These are phyloP conservation scores for Kodamaea hsintzibuensis DNA, from an alignment of 805 yeast genomes.

Conservation along the genomic window DNA sequence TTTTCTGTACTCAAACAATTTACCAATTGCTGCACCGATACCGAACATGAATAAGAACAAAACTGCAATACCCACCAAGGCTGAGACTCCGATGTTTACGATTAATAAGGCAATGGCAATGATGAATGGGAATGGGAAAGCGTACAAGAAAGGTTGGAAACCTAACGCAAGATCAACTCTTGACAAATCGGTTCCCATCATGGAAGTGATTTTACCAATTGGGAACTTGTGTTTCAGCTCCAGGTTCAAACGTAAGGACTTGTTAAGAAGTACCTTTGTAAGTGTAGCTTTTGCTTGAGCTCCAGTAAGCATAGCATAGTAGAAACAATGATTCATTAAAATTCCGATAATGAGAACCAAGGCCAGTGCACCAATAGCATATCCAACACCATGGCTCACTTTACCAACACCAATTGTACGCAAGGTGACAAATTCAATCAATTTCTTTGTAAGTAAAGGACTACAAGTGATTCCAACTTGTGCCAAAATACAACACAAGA, in stretches of 20 bases:
- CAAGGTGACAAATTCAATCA: slow-evolving; percentile 35
- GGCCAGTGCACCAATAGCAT: slow-evolving; percentile 37
- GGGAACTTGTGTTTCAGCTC: slow-evolving; percentile 24
- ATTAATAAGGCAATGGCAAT: slow-evolving; percentile 26
- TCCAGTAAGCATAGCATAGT: slow-evolving; percentile 26
- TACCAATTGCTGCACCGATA: slow-evolving; percentile 50
- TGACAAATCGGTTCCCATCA: slow-evolving; percentile 30
- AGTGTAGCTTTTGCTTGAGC: slow-evolving; percentile 28
- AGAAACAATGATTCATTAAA: slow-evolving; percentile 25
- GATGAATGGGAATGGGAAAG: slow-evolving; percentile 26
- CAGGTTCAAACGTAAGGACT: slow-evolving; percentile 22
- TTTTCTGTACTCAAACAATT: slow-evolving; percentile 47
- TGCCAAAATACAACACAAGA: slow-evolving; percentile 24
- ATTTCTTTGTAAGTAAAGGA: slow-evolving; percentile 39
- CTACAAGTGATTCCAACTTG: slow-evolving; percentile 27
- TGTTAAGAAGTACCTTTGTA: slow-evolving; percentile 25
- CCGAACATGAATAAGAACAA: slow-evolving; percentile 30
- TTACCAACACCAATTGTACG: slow-evolving; percentile 18
- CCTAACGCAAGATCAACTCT: slow-evolving; percentile 31
- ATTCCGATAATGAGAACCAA: slow-evolving; percentile 26
- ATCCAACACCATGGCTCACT: slow-evolving; percentile 41
- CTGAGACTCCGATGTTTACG: slow-evolving; percentile 24
- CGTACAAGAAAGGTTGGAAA: slow-evolving; percentile 25
- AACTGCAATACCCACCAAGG: slow-evolving; percentile 28
- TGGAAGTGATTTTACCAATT: slow-evolving; percentile 24